Evolutionary conservation across 75 land plant genomes (phyloP).

Genomic region (Isoetes taiwanensis): DNA sequence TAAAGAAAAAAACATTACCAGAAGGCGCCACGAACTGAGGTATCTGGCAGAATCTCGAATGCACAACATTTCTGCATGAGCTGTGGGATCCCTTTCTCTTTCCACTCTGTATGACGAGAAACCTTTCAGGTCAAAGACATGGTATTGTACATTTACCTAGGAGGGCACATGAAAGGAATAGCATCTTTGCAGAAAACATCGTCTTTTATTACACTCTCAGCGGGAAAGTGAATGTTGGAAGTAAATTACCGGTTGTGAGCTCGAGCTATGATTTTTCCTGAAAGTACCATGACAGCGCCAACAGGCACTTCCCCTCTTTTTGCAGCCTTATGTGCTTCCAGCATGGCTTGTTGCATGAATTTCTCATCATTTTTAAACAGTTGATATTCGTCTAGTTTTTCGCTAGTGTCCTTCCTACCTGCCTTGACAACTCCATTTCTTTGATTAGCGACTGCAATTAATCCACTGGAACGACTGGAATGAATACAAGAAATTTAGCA

Average conservation of each 20-base stretch:
- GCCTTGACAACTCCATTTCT: no score
- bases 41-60: slow-evolving; percentile 62
- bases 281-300: slow-evolving; percentile 75
- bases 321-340: slow-evolving; percentile 71
- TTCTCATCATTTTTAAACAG: slow-evolving; percentile 53
- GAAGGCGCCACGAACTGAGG: slow-evolving; percentile 67
- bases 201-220: no score
- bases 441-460: no score
- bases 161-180: no score
- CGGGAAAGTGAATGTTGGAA: no score
- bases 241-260: slow-evolving; percentile 48
- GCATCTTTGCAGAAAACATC: no score
- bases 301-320: slow-evolving; percentile 81
- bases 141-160: no score
- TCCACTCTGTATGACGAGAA: slow-evolving; percentile 48
- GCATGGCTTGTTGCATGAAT: slow-evolving; percentile 75
- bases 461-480: no score
- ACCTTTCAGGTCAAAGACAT: no score
- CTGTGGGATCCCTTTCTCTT: slow-evolving; percentile 70
- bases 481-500: no score
- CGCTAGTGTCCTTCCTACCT: no score
- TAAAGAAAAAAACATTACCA: slow-evolving; percentile 25
- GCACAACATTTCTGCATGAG: slow-evolving; percentile 97
- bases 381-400: no score
- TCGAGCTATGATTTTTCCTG: slow-evolving; percentile 67